Evolutionary conservation across 1,284 basidiomycete genomes (phyloP), one percentile per base, ranked within the genome.

Genomic region (Caloboletus inedulis): DNA sequence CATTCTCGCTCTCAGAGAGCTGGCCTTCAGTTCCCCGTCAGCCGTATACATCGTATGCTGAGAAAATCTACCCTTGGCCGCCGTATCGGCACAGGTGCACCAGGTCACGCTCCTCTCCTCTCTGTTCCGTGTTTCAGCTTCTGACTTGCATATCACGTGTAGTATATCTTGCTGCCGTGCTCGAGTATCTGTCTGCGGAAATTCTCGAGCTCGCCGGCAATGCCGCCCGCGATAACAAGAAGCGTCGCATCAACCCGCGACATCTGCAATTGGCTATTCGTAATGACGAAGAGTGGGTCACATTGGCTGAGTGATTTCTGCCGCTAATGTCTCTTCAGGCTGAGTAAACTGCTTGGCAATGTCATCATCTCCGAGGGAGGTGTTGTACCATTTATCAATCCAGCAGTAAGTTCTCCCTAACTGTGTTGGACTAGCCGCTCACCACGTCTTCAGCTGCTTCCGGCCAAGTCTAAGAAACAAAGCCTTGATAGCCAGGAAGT

Each of bases 291-390:
- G 88, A 91, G 84, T 82, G 58, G 49, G 77, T 72, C 23, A 31
- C 25, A 31, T 13, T 7, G 12, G 12, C 10, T 23, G 14, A 13
- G 10, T 13, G n/a, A n/a, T 31, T 37, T 31, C 36, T 1, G n/a
- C 2, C 7, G 7, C 30, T 54, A 1, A 57, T 21, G 16, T n/a
- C 16, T 40, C 31, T 42, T 45, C 55, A 80, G 79, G 62, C 71
- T 87, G 63, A 84, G 85, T 71, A 81, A 79, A 64, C 77, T 91
- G 34, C 79, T 94, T 58, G 90, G 89, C 35, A 77, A 84, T 62
- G 91, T 93, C 59, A 84, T 90, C 72, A 93, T 94, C 77, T 91
- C 88, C n/a, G 89, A 94, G 68, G 91, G 91, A 75, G 91, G 91
- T 80, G 91, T 93, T 61, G 82, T 94, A 47, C 91, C 91, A 56